These are phyloP conservation scores for Russula sp. DNA, from an alignment of 768 basidiomycete species.

Conservation along the genomic window DNA sequence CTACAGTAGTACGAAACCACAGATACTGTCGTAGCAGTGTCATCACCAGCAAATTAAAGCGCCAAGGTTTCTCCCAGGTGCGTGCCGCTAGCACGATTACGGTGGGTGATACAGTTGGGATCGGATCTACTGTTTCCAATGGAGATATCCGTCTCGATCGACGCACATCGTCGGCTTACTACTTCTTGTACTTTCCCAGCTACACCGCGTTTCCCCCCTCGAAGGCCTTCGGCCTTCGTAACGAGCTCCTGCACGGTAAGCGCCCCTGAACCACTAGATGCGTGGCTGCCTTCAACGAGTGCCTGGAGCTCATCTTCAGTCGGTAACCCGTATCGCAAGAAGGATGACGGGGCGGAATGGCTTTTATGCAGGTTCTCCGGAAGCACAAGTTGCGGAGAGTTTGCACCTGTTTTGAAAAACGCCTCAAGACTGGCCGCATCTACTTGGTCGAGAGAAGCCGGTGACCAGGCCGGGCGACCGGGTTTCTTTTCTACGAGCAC, in stretches of 20 bases:
- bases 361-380: constrained; percentile 31
- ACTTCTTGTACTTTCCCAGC: constrained; percentile 77
- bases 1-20: not conserved
- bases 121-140: constrained; percentile 49
- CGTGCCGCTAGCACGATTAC: too few relatives aligned
- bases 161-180: constrained; percentile 62
- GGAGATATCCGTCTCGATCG: constrained; percentile 52
- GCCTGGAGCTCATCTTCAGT: constrained; percentile 70
- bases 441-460: constrained; percentile 59
- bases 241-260: constrained; percentile 63
- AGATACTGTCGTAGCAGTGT: not conserved
- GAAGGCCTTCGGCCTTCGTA: constrained; percentile 48
- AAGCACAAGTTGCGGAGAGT: constrained; percentile 33
- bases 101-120: not conserved
- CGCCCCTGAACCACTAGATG: constrained; percentile 58
- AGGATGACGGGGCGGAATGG: constrained; percentile 29
- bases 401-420: constrained; percentile 65
- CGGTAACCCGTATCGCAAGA: constrained; percentile 59
- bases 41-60: too few relatives aligned
- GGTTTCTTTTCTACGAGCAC: constrained; percentile 54
- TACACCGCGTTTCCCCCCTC: constrained; percentile 56
- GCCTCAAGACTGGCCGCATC: constrained; percentile 50
- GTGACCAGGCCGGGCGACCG: constrained; percentile 69
- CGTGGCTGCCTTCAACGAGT: constrained; percentile 62
- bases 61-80: not conserved